Evolutionary conservation across 345 rosid genomes (phyloP).

Genomic region (Erysimum cheiranthoides): DNA sequence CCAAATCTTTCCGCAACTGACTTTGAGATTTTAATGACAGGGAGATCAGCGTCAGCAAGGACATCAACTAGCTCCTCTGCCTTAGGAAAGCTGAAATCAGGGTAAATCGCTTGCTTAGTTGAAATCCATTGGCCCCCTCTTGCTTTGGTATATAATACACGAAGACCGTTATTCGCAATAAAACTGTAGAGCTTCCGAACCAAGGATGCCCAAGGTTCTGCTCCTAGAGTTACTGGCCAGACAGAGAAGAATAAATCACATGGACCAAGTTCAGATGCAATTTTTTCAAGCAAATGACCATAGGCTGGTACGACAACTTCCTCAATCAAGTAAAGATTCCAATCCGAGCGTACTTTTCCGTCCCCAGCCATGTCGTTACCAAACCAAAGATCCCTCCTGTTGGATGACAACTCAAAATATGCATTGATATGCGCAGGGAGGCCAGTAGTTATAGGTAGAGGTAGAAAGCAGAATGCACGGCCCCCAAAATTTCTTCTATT

Average conservation of each 20-base stretch:
- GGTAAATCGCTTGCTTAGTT: slow-evolving; percentile 87
- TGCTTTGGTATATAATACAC: slow-evolving; percentile 82
- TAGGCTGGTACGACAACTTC: slow-evolving; percentile 88
- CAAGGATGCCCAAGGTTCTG: slow-evolving; percentile 95
- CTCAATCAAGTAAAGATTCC: slow-evolving; percentile 90
- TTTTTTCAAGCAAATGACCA: slow-evolving; percentile 87
- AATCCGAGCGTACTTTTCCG: slow-evolving; percentile 91
- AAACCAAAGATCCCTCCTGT: slow-evolving; percentile 98
- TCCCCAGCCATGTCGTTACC: slow-evolving; percentile 99
- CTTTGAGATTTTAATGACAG: slow-evolving; percentile 67
- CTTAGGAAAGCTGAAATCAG: slow-evolving; percentile 78
- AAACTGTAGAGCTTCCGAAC: slow-evolving; percentile 70
- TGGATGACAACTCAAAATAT: slow-evolving; percentile 94
- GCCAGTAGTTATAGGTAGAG: slow-evolving; percentile 84
- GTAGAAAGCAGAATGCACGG: slow-evolving; percentile 95
- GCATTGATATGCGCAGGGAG: slow-evolving; percentile 95
- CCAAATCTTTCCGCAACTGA: slow-evolving; percentile 67
- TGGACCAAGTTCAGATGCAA: slow-evolving; percentile 80
- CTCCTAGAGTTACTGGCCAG: slow-evolving; percentile 75
- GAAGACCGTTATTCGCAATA: slow-evolving; percentile 72
- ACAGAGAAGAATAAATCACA: slow-evolving; percentile 76
- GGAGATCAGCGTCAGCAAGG: slow-evolving; percentile 86
- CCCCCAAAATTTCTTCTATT: slow-evolving; percentile 72
- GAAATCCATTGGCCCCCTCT: slow-evolving; percentile 95
- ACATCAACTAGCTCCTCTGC: slow-evolving; percentile 75